Evolutionary conservation across 2,329 filamentous ascomycete species (phyloP), one percentile per base, ranked within the genome.

Genomic region (Capronia coronata): DNA sequence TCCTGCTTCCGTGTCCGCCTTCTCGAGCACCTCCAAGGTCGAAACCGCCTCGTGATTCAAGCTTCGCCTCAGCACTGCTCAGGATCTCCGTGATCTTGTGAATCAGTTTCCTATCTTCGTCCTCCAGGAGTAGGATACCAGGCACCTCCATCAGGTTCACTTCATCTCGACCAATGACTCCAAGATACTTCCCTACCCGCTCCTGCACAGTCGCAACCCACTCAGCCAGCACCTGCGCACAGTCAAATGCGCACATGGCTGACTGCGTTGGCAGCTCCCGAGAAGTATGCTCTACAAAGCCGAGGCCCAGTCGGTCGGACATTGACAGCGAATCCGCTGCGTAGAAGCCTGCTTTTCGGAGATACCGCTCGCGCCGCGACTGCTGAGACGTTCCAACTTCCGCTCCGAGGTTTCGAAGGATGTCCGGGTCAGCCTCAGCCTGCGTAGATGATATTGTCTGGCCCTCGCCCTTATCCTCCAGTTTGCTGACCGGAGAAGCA

Each of bases 131-230:
- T 80, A 96, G 88, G 49, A 94, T 85, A 1, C 84, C 87, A 2
- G 89, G 88, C 6, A 94, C 86, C 59, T 90, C 83, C 0, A 76
- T 74, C 44, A 87, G 76, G 61, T 96, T 88, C 27, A 93, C 79
- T 0, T 85, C 78, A 56, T 94, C 86, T 51, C 85, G 83, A 10
- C 91, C 91, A 1, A 97, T 76, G 4, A 96, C 81, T 3, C 91
- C 91, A 4, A 97, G 68, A 61, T 93, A 94, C 3, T 82, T 82
- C 0, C 91, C 91, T n/a, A 96, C 86, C 7, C 93, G 84, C 63
- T 96, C 90, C 66, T 98, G 93, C 2, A 97, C 80, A 1, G 89
- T 93, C 3, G 87, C 86, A 34, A 93, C 79, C 91, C 91, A 98
- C 68, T 97, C 91, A 0, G 88, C 88, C 25, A 98, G 78, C 1